Conservation (phyloP, 2,329 filamentous ascomycete genomes). For the Metarhizium anisopliae region DNA sequence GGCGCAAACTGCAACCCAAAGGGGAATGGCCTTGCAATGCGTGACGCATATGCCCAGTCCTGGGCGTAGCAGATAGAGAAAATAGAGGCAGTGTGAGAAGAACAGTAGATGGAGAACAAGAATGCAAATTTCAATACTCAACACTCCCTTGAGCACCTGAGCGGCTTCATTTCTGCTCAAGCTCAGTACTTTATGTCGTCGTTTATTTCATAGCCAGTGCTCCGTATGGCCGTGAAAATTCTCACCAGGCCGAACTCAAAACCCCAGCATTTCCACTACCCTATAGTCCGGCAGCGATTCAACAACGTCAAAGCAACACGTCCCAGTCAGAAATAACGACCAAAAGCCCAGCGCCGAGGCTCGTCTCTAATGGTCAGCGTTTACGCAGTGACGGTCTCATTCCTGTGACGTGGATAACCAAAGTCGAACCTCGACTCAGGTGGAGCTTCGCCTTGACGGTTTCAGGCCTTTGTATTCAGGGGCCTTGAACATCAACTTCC, state of each 20-base stretch:
- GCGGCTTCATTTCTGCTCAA: no score
- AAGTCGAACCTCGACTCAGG: background rate
- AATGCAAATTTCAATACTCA: no score
- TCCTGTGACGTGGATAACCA: background rate
- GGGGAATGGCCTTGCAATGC: background rate
- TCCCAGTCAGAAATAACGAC: background rate
- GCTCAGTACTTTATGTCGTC: no score
- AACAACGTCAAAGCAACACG: background rate
- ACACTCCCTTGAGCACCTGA: no score
- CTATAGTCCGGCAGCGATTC: no score
- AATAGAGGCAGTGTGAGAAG: background rate
- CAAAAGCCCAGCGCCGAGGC: background rate
- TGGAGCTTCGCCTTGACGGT: background rate
- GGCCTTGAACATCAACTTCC: background rate
- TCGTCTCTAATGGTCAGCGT: background rate
- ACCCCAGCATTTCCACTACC: no score
- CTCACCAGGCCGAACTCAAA: no score
- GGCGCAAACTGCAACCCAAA: background rate
- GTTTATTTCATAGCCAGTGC: no score
- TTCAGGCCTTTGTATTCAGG: background rate
- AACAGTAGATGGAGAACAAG: background rate
- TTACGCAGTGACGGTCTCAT: background rate
- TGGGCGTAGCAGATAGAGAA: background rate
- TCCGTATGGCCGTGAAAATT: no score
- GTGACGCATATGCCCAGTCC: background rate